Conservation (phyloP, 225 moss, liverwort and hornwort genomes). For the Anthoceros angustus region DNA sequence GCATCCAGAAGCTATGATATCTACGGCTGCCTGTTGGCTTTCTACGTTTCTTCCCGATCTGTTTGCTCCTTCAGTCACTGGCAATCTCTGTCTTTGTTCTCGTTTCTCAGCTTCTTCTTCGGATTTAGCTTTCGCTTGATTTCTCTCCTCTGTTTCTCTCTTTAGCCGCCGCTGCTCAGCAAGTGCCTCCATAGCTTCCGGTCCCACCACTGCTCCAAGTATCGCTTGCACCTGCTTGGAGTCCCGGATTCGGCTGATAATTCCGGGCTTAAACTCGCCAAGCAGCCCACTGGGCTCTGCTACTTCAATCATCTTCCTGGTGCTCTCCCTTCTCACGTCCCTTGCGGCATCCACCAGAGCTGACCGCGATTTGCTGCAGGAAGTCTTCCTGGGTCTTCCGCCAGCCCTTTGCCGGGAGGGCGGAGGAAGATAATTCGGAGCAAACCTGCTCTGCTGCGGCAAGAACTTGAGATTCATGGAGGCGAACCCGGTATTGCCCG, state of each 20-base stretch:
- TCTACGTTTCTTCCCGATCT: neutral
- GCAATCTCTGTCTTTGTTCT: neutral
- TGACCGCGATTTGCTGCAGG: neutral
- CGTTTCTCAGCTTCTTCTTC: neutral
- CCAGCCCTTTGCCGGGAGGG: neutral
- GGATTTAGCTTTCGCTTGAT: neutral
- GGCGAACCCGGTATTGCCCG: no score
- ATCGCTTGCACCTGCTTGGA: constrained; percentile 21
- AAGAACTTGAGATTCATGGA: neutral
- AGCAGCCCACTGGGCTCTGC: constrained; percentile 27
- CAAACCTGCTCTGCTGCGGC: neutral
- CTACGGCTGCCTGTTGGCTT: no score
- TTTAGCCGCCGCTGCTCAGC: neutral
- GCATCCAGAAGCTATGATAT: no score
- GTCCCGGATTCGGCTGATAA: constrained; percentile 25
- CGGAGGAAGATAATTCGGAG: neutral
- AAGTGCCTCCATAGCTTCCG: neutral
- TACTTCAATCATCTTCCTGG: constrained; percentile 13
- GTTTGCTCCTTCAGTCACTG: neutral
- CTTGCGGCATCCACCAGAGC: neutral
- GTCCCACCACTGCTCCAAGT: constrained; percentile 23
- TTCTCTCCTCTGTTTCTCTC: neutral
- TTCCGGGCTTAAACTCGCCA: constrained; percentile 28
- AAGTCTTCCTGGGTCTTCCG: neutral
- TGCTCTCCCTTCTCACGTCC: neutral